Percentiles rank a stretch among this genome's conserved stretches.
Evolutionary conservation across 768 basidiomycete genomes (phyloP).

Genomic region (Myochromella boudieri): DNA sequence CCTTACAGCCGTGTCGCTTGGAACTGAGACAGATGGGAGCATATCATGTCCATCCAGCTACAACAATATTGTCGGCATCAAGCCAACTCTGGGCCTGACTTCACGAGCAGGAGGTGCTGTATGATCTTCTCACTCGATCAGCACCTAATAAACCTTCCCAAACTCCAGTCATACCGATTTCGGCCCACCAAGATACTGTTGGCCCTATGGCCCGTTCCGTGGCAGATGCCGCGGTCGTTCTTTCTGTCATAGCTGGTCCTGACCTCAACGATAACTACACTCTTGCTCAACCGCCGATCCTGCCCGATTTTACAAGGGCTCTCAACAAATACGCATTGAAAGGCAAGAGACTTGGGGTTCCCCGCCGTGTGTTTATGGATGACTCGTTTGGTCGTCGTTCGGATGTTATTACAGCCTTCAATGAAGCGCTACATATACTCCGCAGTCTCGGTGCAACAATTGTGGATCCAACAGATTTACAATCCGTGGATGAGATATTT

Average conservation of each 20-base stretch:
- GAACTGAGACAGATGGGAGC: constrained; percentile 54
- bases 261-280: constrained; percentile 59
- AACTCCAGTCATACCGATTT: constrained; percentile 52
- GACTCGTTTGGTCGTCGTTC: constrained; percentile 32
- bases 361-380: constrained; percentile 38
- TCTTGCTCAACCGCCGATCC: constrained; percentile 44
- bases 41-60: constrained; percentile 51
- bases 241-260: constrained; percentile 53
- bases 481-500: constrained; percentile 50
- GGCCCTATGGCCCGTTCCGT: constrained; percentile 57
- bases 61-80: constrained; percentile 60
- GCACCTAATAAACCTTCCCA: neutral
- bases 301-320: constrained; percentile 59
- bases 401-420: constrained; percentile 37
- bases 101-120: constrained; percentile 55
- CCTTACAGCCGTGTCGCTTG: constrained; percentile 44
- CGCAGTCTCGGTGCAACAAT: constrained; percentile 46
- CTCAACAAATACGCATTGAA: constrained; percentile 45
- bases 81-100: constrained; percentile 59
- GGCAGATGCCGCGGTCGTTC: constrained; percentile 53
- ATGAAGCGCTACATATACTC: constrained; percentile 36
- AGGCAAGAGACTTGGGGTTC: constrained; percentile 57
- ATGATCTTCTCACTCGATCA: neutral
- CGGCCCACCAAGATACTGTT: constrained; percentile 56
- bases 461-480: constrained; percentile 63